phyloP scores from a whole-genome alignment of 306 rosid species.

The Trifolium repens region DNA sequence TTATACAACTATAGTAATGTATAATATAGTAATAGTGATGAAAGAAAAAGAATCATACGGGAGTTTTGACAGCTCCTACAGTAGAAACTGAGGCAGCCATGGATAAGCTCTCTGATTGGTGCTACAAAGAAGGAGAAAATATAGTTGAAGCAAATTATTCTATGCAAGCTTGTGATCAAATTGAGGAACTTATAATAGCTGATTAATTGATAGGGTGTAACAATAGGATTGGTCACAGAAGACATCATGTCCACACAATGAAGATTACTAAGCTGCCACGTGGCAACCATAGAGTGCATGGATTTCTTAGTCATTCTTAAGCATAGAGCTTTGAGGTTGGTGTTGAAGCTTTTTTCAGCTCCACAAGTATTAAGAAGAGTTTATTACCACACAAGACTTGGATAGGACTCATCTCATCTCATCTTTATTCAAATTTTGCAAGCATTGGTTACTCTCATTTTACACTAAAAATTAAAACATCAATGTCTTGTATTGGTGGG shows the following conservation, averaged over 20 bases:
- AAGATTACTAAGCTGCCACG: constrained; percentile 69
- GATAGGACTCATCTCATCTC: constrained; percentile 31
- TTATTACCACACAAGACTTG: constrained; percentile 52
- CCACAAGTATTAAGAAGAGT: constrained; percentile 52
- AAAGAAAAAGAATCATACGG: constrained; percentile 44
- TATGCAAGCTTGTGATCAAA: constrained; percentile 28
- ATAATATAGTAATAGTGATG: background rate
- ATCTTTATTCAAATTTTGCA: constrained; percentile 17
- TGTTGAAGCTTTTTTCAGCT: constrained; percentile 54
- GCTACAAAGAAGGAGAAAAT: background rate
- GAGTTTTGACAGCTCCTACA: constrained; percentile 74
- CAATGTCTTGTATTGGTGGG: background rate
- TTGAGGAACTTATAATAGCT: constrained; percentile 62
- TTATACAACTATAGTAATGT: background rate
- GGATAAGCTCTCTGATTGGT: constrained; percentile 2
- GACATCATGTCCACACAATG: constrained; percentile 62
- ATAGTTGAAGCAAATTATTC: constrained; percentile 27
- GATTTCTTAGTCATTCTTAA: constrained; percentile 25
- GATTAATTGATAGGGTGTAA: constrained; percentile 42
- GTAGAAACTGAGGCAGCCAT: constrained; percentile 94
- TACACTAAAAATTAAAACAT: constrained; percentile 33
- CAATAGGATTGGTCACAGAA: constrained; percentile 52
- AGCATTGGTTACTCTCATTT: constrained; percentile 38
- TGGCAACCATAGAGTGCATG: constrained; percentile 50
- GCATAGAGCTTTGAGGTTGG: constrained; percentile 45